Percentiles rank a stretch among this genome's conserved stretches.
Conservation (phyloP, 495 filamentous ascomycete genomes). For the Pyrenula aspistea region DNA sequence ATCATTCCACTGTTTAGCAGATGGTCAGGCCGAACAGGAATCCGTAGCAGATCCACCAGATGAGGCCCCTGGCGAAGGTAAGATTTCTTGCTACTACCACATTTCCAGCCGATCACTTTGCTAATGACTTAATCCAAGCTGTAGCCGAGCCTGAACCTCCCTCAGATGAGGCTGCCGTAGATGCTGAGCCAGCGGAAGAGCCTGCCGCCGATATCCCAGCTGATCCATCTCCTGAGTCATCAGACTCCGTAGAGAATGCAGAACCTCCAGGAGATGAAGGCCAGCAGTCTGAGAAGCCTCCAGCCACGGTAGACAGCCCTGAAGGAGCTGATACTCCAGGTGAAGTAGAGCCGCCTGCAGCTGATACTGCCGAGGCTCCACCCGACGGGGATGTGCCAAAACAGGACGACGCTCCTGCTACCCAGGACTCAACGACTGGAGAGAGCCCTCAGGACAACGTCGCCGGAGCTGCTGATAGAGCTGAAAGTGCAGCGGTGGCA, state of each 20-base stretch:
- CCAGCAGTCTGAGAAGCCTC: constrained; percentile 4
- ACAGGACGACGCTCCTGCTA: background rate
- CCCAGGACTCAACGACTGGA: background rate
- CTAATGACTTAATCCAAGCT: constrained; percentile 1
- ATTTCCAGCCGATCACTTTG: background rate
- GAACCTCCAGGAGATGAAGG: constrained; percentile 8
- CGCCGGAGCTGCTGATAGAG: background rate
- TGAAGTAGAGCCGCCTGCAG: background rate
- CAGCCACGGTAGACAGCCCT: constrained; percentile 4
- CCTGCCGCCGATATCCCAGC: constrained; percentile 1
- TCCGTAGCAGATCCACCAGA: constrained; percentile 1
- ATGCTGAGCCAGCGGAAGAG: constrained; percentile 1
- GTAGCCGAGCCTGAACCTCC: constrained; percentile 5
- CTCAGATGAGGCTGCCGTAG: constrained; percentile 5
- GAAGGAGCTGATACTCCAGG: background rate
- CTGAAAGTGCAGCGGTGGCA: background rate
- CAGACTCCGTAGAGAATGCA: constrained; percentile 2
- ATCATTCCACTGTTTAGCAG: too few species aligned
- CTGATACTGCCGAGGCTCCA: background rate
- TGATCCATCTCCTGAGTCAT: constrained; percentile 1
- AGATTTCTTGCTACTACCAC: background rate
- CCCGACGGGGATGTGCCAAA: background rate
- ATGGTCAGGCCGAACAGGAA: background rate
- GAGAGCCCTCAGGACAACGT: background rate
- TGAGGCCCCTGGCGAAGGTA: constrained; percentile 1